Evolutionary conservation across 805 yeast species (phyloP), one percentile per base, ranked within the genome.

Genomic region (Wickerhamomyces hampshirensis): DNA sequence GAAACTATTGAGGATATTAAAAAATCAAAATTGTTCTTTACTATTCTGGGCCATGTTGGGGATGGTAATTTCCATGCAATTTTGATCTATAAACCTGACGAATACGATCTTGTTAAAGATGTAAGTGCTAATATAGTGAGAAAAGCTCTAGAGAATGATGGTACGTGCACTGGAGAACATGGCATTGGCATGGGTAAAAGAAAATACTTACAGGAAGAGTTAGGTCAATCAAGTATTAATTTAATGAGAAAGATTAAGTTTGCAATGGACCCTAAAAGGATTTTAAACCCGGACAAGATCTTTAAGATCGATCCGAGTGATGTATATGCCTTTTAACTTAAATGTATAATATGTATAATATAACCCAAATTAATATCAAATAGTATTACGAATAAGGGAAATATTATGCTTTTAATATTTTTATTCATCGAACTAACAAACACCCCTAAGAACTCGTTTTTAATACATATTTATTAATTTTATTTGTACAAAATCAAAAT

Each of bases 111-210:
- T 13, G 82, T 80, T 4, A 70, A 70, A 43, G 51, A 54, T n/a
- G 51, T 82, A 17, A 77, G 78, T n/a, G 68, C 72, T 26, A 63
- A 71, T 37, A 79, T 84, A 81, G 82, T 81, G 30, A 53, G 68
- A 29, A 56, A 79, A 34, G 89, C 87, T 1, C 63, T 84, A 21
- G 69, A 63, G 5, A 68, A 77, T 26, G 94, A 84, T 35, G 94
- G 95, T 2, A 85, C 95, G 1, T 78, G 86, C 44, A 80, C 87
- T 5, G 95, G 95, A 14, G 95, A 85, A 51, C 95, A 85, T 51
- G 95, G 95, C 2, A 74, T 85, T 32, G 95, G 95, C 2, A 67
- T 75, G 28, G 86, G 88, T 19, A 85, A 85, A 55, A 62, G 88
- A 44, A 69, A 69, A 23, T 76, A 69, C 38, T 56, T 85, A 27